phyloP scores from a whole-genome alignment of 441 rosid genomes.

The Corymbia citriodora region DNA sequence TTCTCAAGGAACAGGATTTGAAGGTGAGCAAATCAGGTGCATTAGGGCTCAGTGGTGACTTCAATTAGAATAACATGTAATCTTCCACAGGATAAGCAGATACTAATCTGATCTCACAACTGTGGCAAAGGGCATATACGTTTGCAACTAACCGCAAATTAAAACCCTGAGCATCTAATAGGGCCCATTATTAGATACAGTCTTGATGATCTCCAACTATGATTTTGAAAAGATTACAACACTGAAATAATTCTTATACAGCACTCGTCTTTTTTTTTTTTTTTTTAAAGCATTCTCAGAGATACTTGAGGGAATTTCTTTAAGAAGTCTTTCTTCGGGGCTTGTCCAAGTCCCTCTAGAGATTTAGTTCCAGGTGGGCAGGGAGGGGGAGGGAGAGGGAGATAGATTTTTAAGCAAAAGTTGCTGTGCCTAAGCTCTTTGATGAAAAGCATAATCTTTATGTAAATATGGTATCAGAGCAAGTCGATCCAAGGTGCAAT shows the following conservation, averaged over 20 bases:
- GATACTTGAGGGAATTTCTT: not conserved
- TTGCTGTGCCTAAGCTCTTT: not conserved
- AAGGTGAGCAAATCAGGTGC: not conserved
- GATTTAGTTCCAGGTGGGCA: not conserved
- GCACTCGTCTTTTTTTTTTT: not conserved
- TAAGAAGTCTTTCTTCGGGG: not conserved
- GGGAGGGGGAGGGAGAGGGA: accelerated
- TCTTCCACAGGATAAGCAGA: not conserved
- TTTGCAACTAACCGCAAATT: not conserved
- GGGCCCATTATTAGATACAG: not conserved
- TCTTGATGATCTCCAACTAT: not conserved
- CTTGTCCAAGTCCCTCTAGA: not conserved
- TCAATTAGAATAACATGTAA: not conserved
- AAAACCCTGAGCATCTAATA: not conserved
- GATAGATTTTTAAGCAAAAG: not conserved
- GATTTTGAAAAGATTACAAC: not conserved
- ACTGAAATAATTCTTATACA: not conserved
- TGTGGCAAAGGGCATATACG: not conserved
- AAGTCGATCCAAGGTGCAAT: not conserved
- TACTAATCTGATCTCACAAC: not conserved
- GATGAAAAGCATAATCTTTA: not conserved
- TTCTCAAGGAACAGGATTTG: not conserved
- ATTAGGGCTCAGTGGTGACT: not conserved
- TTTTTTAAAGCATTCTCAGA: not conserved
- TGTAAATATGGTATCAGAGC: not conserved